phyloP scores from a whole-genome alignment of 192 early-diverging fungal genomes.

The Phycomyces nitens region DNA sequence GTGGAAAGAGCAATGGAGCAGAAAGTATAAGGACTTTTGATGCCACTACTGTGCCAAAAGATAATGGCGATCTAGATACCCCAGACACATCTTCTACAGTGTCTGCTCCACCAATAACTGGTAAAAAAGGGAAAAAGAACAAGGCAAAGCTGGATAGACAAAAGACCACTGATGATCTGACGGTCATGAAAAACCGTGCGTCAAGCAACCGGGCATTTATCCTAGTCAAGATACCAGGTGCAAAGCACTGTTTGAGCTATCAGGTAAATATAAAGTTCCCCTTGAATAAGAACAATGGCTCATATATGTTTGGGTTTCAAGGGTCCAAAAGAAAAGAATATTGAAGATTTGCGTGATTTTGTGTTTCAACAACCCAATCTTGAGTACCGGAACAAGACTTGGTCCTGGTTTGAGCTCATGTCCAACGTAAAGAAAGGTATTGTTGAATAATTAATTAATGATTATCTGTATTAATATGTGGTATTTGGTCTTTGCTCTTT shows the following conservation, averaged over 20 bases:
- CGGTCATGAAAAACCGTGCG: slow-evolving; percentile 84
- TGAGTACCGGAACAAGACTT: slow-evolving; percentile 79
- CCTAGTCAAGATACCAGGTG: slow-evolving; percentile 83
- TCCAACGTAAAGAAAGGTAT: slow-evolving; percentile 67
- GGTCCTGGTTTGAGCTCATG: slow-evolving; percentile 74
- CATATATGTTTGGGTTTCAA: slow-evolving; percentile 24
- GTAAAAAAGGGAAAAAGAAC: slow-evolving; percentile 29
- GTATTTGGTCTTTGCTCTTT: slow-evolving; percentile 14
- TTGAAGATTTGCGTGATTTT: slow-evolving; percentile 73
- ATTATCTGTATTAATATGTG: background rate
- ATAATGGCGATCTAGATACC: background rate
- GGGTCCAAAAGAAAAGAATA: slow-evolving; percentile 76
- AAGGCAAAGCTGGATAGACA: slow-evolving; percentile 26
- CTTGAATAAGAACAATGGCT: background rate
- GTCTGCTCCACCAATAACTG: background rate
- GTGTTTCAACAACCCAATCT: slow-evolving; percentile 70
- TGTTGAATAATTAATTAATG: background rate
- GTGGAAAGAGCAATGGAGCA: background rate
- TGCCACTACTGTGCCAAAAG: background rate
- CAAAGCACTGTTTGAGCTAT: slow-evolving; percentile 81
- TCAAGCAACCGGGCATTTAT: slow-evolving; percentile 85
- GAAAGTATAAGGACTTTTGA: background rate
- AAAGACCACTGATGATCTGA: slow-evolving; percentile 48
- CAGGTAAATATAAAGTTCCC: slow-evolving; percentile 46
- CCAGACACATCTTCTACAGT: slow-evolving; percentile 26